These are phyloP conservation scores for Fraxinus baroniana DNA, from an alignment of 305 asterid genomes.

Conservation along the genomic window DNA sequence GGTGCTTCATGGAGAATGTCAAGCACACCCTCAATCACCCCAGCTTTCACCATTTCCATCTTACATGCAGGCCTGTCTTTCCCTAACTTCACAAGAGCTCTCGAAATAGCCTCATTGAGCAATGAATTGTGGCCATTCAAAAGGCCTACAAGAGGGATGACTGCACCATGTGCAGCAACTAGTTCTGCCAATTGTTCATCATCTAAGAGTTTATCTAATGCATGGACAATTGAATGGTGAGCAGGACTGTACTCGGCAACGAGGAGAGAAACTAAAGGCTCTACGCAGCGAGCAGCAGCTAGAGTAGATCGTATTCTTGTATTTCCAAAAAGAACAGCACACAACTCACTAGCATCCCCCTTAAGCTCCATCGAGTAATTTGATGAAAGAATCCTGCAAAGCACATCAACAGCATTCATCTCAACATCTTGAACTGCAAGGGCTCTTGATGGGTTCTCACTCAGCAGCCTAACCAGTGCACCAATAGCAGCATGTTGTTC, in stretches of 20 bases:
- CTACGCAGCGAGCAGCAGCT: slow-evolving; percentile 85
- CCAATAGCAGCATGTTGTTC: slow-evolving; percentile 99
- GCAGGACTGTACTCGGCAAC: slow-evolving; percentile 73
- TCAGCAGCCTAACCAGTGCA: slow-evolving; percentile 82
- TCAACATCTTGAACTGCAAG: slow-evolving; percentile 96
- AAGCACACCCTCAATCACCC: slow-evolving; percentile 71
- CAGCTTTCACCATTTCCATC: slow-evolving; percentile 99
- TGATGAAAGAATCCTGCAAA: slow-evolving; percentile 85
- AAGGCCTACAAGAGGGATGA: slow-evolving; percentile 91
- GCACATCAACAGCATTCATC: slow-evolving; percentile 94
- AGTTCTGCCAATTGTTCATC: slow-evolving; percentile 97
- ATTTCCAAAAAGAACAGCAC: slow-evolving; percentile 76
- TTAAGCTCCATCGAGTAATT: slow-evolving; percentile 79
- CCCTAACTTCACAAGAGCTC: slow-evolving; percentile 93
- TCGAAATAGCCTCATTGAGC: slow-evolving; percentile 89
- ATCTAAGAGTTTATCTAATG: slow-evolving; percentile 83
- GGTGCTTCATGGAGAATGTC: slow-evolving; percentile 95
- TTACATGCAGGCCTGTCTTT: slow-evolving; percentile 94
- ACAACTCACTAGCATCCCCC: slow-evolving; percentile 83
- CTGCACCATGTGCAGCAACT: slow-evolving; percentile 97
- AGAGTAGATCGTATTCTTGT: slow-evolving; percentile 72
- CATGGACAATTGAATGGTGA: slow-evolving; percentile 85
- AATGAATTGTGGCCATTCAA: slow-evolving; percentile 68
- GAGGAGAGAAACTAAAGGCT: slow-evolving; percentile 81
- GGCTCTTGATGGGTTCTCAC: slow-evolving; percentile 92